These are phyloP conservation scores for Acanthochlamys bracteata DNA, from an alignment of 106 monocot genomes.

Conservation along the genomic window DNA sequence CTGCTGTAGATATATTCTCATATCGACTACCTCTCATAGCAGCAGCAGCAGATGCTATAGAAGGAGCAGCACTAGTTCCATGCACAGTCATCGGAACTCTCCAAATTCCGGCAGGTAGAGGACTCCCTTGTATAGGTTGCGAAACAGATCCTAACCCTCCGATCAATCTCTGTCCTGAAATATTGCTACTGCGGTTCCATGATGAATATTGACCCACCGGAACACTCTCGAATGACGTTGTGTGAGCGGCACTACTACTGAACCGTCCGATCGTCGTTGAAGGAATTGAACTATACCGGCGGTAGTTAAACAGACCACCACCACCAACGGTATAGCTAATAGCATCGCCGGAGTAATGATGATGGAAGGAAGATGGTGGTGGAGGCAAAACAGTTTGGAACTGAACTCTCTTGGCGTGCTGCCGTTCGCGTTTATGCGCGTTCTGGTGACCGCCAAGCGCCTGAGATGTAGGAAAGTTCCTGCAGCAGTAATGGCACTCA, in stretches of 20 bases:
- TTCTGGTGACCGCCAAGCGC: slow-evolving; percentile 89
- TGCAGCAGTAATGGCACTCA: slow-evolving; percentile 95
- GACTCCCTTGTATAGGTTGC: slow-evolving; percentile 25
- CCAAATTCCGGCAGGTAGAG: slow-evolving; percentile 14
- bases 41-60: not conserved
- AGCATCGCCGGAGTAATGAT: slow-evolving; percentile 11
- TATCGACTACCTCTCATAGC: not conserved
- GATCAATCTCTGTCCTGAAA: slow-evolving; percentile 3
- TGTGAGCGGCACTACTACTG: slow-evolving; percentile 13
- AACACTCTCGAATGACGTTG: slow-evolving; percentile 11
- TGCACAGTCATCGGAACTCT: slow-evolving; percentile 6
- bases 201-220: slow-evolving; percentile 2
- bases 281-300: too few relatives aligned
- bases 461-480: slow-evolving; percentile 92
- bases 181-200: not conserved
- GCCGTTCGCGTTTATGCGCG: slow-evolving; percentile 77
- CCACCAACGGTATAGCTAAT: slow-evolving; percentile 12
- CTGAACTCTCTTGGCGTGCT: slow-evolving; percentile 72
- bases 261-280: not conserved
- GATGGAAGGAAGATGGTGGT: slow-evolving; percentile 10
- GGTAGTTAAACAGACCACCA: slow-evolving; percentile 3
- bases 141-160: slow-evolving; percentile 9
- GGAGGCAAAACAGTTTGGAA: slow-evolving; percentile 61
- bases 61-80: not conserved
- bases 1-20: not conserved